These are phyloP conservation scores for Didymosphaeria variabile DNA, from an alignment of 2,329 filamentous ascomycete genomes.

Conservation along the genomic window DNA sequence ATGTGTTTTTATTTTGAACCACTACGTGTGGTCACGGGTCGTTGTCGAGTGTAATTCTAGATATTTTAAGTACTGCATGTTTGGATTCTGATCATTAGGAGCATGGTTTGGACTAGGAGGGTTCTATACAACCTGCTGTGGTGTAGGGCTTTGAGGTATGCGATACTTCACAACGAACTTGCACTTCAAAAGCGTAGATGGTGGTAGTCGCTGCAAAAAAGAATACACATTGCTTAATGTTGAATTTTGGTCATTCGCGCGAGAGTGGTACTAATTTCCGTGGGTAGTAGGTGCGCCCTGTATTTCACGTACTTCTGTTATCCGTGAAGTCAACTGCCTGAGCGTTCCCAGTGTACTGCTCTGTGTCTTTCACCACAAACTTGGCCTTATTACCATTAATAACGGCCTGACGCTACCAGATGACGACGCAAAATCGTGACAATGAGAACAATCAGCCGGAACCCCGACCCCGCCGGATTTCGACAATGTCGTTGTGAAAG, in stretches of 20 bases:
- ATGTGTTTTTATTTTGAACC: background rate
- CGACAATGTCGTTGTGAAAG: background rate
- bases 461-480: background rate
- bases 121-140: background rate
- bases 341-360: background rate
- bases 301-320: too few species aligned
- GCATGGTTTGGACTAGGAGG: background rate
- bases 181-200: background rate
- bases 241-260: background rate
- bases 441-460: background rate
- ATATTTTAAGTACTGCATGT: background rate
- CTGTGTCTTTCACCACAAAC: background rate
- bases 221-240: slow-evolving; percentile 13
- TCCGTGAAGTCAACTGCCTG: background rate
- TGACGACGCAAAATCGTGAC: background rate
- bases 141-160: background rate
- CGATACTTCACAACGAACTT: background rate
- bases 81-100: background rate
- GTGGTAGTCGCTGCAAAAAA: slow-evolving; percentile 1
- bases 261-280: too few species aligned
- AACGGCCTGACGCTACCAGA: background rate
- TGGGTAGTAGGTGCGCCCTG: too few species aligned
- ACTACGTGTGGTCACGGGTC: background rate
- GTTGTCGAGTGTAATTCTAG: slow-evolving; percentile 13
- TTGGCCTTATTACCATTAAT: background rate